Evolutionary conservation across 2,329 filamentous ascomycete genomes (phyloP), one percentile per base, ranked within the genome.

Genomic region (Diaporthe velutina): DNA sequence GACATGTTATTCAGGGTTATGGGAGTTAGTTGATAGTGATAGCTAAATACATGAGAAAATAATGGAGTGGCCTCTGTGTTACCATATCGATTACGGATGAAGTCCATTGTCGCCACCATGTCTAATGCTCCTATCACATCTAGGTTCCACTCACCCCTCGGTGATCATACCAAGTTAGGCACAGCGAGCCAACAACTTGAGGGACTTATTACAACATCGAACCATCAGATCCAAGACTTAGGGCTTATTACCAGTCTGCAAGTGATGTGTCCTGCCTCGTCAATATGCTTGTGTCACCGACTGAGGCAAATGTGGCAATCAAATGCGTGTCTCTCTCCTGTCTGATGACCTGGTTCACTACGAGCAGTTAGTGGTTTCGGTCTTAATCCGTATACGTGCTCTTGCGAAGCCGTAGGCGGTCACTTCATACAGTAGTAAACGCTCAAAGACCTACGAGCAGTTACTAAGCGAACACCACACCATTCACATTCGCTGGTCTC

Each of bases 141-240:
- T 10, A 12, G 42, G 61, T 67, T 45, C 61, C 61, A 67, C 61
- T 12, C 42, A 67, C 61, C 42, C 42, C 42, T 50, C 61, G 61
- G 12, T 19, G 12, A 64, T 30, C n/a, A n/a, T 48, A 13, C 28
- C 40, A 9, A n/a, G 8, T 33, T 66, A 50, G 42, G 40, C 28
- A 15, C 28, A 50, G 60, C 28, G 10, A 33, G 40, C 30, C 42
- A 19, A 25, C 38, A 45, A 15, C 5, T 10, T 40, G 12, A 8
- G 22, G 5, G 19, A 40, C 33, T 13, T 25, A 9, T 45, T 30
- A n/a, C 57, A 28, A 28, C 19, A 33, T 30, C 3, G 17, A 22
- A 22, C 55, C 22, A 40, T 25, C 35, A 9, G n/a, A 40, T 60
- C 3, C 35, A 40, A 22, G 12, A 12, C 12, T 12, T 33, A 15